phyloP scores from a whole-genome alignment of 2,329 filamentous ascomycete species.

The Botrytis paeoniae region DNA sequence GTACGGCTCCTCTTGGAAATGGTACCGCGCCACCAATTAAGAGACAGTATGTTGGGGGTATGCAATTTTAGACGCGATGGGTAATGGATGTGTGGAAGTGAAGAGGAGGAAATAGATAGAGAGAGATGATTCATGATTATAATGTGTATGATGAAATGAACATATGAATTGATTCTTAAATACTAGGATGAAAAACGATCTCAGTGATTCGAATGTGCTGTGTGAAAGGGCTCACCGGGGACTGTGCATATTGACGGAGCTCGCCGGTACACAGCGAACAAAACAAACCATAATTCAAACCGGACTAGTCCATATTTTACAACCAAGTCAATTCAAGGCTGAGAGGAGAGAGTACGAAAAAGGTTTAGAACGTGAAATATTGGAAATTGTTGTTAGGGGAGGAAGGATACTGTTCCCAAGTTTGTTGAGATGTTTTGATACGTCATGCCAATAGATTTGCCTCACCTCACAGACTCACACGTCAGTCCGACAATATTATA shows the following conservation, averaged over 20 bases:
- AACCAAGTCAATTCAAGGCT: background rate
- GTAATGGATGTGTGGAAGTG: background rate
- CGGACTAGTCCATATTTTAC: background rate
- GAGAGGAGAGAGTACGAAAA: background rate
- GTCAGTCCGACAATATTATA: background rate
- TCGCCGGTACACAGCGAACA: background rate
- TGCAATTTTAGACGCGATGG: background rate
- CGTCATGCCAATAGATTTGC: background rate
- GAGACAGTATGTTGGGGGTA: background rate
- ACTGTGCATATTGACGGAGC: background rate
- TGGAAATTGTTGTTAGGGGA: background rate
- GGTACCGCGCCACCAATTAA: slow-evolving; percentile 3
- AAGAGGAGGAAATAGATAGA: background rate
- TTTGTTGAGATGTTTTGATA: background rate
- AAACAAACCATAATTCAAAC: background rate
- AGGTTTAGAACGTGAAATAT: background rate
- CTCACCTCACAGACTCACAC: background rate
- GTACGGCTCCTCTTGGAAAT: background rate
- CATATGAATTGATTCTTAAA: background rate
- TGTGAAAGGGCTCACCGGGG: background rate
- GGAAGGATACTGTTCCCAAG: background rate
- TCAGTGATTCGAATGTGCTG: too few species aligned
- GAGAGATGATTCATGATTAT: background rate
- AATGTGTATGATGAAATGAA: background rate
- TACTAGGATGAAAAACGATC: background rate